These are phyloP conservation scores for Claviceps spartinae DNA, from an alignment of 2,329 filamentous ascomycete species.

Conservation along the genomic window DNA sequence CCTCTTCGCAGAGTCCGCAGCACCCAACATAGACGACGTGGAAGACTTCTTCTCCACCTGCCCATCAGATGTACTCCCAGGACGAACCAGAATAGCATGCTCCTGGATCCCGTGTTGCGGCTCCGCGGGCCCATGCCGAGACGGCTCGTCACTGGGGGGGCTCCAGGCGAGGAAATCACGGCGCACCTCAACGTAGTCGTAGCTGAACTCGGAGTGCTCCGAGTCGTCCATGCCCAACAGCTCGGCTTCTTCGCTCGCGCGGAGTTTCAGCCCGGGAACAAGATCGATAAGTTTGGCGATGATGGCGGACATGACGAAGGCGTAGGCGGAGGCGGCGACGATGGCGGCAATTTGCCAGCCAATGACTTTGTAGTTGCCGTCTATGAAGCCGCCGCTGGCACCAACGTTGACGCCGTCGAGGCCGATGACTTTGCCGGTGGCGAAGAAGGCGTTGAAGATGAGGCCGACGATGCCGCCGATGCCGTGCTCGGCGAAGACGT, in stretches of 20 bases:
- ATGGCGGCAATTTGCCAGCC: slow-evolving; percentile 75
- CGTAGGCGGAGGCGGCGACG: slow-evolving; percentile 49
- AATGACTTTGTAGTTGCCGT: slow-evolving; percentile 59
- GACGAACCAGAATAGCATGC: slow-evolving; percentile 34
- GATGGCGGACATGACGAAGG: slow-evolving; percentile 59
- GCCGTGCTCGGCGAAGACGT: slow-evolving; percentile 59
- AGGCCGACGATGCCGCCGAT: slow-evolving; percentile 56
- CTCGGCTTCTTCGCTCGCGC: slow-evolving; percentile 69
- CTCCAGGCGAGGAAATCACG: slow-evolving; percentile 84
- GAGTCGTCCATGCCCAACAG: slow-evolving; percentile 82
- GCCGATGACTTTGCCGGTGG: slow-evolving; percentile 54
- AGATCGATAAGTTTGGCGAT: slow-evolving; percentile 64
- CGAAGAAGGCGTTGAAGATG: slow-evolving; percentile 62
- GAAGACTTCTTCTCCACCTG: slow-evolving; percentile 7
- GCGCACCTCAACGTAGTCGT: slow-evolving; percentile 81
- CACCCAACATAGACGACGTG: slow-evolving; percentile 7
- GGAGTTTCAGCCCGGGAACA: slow-evolving; percentile 65
- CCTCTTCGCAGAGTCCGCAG: slow-evolving; percentile 2
- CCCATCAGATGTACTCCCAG: slow-evolving; percentile 10
- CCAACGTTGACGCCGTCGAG: slow-evolving; percentile 66
- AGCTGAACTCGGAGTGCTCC: slow-evolving; percentile 80
- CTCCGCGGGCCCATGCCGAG: slow-evolving; percentile 38
- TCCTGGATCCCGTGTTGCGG: slow-evolving; percentile 62
- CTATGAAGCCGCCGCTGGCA: slow-evolving; percentile 54
- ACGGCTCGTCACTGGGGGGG: slow-evolving; percentile 52